phyloP scores from a whole-genome alignment of 768 basidiomycete genomes.

The Cystoderma amianthinum region DNA sequence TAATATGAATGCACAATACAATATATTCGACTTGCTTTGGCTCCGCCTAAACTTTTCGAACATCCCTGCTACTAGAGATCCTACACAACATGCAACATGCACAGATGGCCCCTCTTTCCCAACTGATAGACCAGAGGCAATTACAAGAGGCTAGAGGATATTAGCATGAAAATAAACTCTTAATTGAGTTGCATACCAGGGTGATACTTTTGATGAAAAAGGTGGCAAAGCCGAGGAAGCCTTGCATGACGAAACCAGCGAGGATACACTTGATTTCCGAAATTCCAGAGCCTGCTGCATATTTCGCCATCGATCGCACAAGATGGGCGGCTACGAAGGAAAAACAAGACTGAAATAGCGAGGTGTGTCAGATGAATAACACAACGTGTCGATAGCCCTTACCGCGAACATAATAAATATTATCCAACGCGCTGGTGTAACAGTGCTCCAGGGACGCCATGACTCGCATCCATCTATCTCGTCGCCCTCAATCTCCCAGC shows the following conservation, averaged over 20 bases:
- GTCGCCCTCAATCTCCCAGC: conserved; percentile 88
- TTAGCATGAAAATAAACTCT: neutral
- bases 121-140: conserved; percentile 93
- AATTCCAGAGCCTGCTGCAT: conserved; percentile 97
- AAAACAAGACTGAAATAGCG: conserved; percentile 56
- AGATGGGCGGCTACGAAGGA: conserved; percentile 86
- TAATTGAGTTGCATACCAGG: conserved; percentile 47
- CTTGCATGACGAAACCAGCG: conserved; percentile 96
- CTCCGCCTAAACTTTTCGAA: conserved; percentile 82
- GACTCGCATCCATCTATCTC: conserved; percentile 79
- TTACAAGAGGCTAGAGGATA: conserved; percentile 76
- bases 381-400: conserved; percentile 19
- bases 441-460: conserved; percentile 86
- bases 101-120: conserved; percentile 99
- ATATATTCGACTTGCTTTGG: conserved; percentile 65
- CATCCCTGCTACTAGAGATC: conserved; percentile 79
- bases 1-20: too few relatives aligned
- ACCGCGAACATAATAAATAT: conserved; percentile 90
- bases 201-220: conserved; percentile 93
- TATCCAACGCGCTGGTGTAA: conserved; percentile 67
- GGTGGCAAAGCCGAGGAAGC: conserved; percentile 85
- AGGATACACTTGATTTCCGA: conserved; percentile 98
- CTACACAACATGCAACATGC: conserved; percentile 93
- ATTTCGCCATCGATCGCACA: conserved; percentile 83
- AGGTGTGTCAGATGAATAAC: conserved; percentile 1